phyloP scores from a whole-genome alignment of 2,329 filamentous ascomycete species.

The Pseudogymnoascus sp. region DNA sequence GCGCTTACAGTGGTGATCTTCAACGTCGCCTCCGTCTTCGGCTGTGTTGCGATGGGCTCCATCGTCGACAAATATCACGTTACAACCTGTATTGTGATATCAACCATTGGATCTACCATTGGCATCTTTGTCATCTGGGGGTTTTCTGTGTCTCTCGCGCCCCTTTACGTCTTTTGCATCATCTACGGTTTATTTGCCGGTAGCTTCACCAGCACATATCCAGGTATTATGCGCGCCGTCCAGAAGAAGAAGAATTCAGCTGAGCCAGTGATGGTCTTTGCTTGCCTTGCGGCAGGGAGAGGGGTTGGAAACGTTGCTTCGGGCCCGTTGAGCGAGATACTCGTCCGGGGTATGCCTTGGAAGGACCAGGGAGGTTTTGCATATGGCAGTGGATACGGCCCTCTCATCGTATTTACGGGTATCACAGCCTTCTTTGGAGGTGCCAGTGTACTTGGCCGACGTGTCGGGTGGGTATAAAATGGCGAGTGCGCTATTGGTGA shows the following conservation, averaged over 20 bases:
- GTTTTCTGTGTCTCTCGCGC: conserved; percentile 32
- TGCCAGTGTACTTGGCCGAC: conserved; percentile 37
- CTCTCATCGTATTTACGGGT: conserved; percentile 22
- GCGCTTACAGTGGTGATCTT: conserved; percentile 38
- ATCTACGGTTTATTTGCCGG: conserved; percentile 46
- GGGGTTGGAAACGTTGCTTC: conserved; percentile 20
- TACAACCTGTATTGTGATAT: conserved; percentile 35
- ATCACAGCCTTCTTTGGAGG: conserved; percentile 22
- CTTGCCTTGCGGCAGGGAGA: conserved; percentile 21
- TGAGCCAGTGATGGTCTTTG: conserved; percentile 26
- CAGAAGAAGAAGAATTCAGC: conserved; percentile 17
- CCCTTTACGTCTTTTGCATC: conserved; percentile 40
- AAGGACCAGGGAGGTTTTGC: conserved; percentile 15
- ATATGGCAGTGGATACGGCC: conserved; percentile 21
- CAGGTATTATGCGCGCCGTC: conserved; percentile 26
- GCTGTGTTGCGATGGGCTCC: conserved; percentile 35
- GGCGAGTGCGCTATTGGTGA: neutral
- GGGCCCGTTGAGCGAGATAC: conserved; percentile 19
- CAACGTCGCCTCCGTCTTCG: conserved; percentile 37
- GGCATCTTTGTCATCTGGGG: conserved; percentile 45
- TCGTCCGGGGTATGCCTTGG: conserved; percentile 15
- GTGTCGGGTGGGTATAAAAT: conserved; percentile 20
- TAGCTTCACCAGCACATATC: conserved; percentile 43
- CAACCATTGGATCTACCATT: conserved; percentile 37
- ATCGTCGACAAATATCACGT: conserved; percentile 34